phyloP scores from a whole-genome alignment of 768 basidiomycete species.

The Mycena epipterygia region DNA sequence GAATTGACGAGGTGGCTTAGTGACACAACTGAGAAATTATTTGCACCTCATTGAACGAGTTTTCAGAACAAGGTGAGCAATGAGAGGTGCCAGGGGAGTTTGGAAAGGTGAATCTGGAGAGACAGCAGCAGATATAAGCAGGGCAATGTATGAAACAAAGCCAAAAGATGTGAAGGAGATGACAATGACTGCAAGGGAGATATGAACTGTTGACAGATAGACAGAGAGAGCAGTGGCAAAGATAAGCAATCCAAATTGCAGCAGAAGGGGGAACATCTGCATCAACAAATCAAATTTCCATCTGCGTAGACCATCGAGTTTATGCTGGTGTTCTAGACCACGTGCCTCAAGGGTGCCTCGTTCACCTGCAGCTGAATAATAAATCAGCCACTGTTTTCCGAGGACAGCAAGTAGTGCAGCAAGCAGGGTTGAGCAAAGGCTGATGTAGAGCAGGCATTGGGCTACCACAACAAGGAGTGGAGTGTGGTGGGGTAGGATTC shows the following conservation, averaged over 20 bases:
- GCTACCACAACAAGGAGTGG: background rate
- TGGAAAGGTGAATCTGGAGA: slow-evolving; percentile 12
- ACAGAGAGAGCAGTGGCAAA: background rate
- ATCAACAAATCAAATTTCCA: slow-evolving; percentile 19
- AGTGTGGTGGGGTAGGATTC: background rate
- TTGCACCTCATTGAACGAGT: no score
- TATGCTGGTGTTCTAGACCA: background rate
- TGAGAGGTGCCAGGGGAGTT: no score
- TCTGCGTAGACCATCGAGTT: background rate
- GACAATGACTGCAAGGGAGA: background rate
- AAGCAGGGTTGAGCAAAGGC: background rate
- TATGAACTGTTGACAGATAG: slow-evolving; percentile 11
- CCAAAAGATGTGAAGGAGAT: slow-evolving; percentile 3
- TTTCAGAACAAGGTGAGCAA: no score
- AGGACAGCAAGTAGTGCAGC: no score
- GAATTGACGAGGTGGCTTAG: no score
- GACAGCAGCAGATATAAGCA: background rate
- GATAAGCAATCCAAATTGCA: slow-evolving; percentile 11
- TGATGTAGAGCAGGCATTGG: background rate
- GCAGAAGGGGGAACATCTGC: slow-evolving; percentile 13
- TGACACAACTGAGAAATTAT: no score
- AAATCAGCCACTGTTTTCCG: no score
- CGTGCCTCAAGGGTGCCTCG: background rate
- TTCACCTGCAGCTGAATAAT: background rate
- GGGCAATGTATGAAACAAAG: background rate